Evolutionary conservation across 805 yeast species (phyloP).

Genomic region (Wickerhamomyces strasburgensis): DNA sequence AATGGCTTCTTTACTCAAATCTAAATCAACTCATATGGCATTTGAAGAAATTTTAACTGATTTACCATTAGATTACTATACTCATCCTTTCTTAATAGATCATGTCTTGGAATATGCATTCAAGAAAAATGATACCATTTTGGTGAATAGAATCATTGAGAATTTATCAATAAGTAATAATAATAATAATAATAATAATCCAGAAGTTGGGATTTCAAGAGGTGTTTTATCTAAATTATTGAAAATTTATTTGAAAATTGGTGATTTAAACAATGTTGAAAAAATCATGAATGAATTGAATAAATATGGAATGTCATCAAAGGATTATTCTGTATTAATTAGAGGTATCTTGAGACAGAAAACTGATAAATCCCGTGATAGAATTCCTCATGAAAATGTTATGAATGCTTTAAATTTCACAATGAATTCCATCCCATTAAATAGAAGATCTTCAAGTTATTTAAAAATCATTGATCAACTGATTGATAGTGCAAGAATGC

Average conservation of each 20-base stretch:
- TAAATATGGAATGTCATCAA: constrained; percentile 11
- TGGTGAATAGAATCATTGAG: constrained; percentile 15
- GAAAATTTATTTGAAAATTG: constrained; percentile 14
- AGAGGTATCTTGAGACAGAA: constrained; percentile 13
- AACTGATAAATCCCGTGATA: constrained; percentile 3
- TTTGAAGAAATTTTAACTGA: constrained; percentile 17
- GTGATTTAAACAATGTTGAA: constrained; percentile 19
- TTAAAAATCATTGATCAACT: constrained; percentile 14
- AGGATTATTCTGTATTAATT: constrained; percentile 19
- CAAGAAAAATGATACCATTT: constrained; percentile 4
- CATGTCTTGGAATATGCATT: constrained; percentile 13
- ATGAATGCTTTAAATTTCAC: constrained; percentile 7
- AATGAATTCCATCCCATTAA: constrained; percentile 4
- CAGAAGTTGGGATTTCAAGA: constrained; percentile 14
- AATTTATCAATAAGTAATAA: not conserved
- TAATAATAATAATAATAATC: too few species aligned
- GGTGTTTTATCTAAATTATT: constrained; percentile 14
- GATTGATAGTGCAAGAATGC: constrained; percentile 5
- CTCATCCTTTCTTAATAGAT: constrained; percentile 10
- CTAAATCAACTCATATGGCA: constrained; percentile 7
- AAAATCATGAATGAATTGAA: constrained; percentile 17
- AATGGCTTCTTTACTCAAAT: constrained; percentile 11
- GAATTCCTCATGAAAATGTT: constrained; percentile 2
- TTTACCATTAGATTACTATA: constrained; percentile 11
- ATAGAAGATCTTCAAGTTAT: constrained; percentile 7